Evolutionary conservation across 1,284 basidiomycete genomes (phyloP), one percentile per base, ranked within the genome.

Genomic region (Athelia psychrophila): DNA sequence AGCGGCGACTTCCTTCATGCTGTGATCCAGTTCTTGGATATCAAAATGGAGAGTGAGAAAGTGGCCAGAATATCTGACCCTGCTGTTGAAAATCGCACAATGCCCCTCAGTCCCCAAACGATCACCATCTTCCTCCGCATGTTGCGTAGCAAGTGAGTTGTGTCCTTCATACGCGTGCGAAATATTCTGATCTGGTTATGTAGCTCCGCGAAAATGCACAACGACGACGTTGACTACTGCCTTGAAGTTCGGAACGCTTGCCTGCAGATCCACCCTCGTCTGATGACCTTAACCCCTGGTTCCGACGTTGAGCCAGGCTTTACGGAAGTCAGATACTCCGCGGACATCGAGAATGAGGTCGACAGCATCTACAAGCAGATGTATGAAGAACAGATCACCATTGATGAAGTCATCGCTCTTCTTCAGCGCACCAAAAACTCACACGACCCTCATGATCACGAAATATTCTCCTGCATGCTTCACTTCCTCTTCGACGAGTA

Each of bases 401-500:
- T 99, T 63, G 96, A 98, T 67, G 92, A 96, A 57, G 93, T 99
- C 57, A 90, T 98, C 56, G 72, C 81, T 19, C 86, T 96, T 67
- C 83, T 99, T 36, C 88, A 93, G 70, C 84, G 86, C 48, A 86
- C 87, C 75, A 93, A 95, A 65, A 83, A 83, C 51, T 97, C 95
- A 22, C 79, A 81, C 24, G 93, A 91, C 61, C 68, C 85, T 36
- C 86, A 88, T 56, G 95, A 98, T 61, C 93, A 95, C 66, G 93
- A 99, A 74, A 85, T 98, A 54, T 98, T 99, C 66, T 97, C 95
- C 13, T 98, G 95, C 80, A 96, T 98, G 84, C 86, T 99, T 49
- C 95, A 98, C 75, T 97, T 98, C 74, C 84, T 99, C 50, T 99
- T 99, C 71, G 97, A 99, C 83, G 97, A 99, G 76, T 98, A 98